A percentile compares a stretch with the other conserved stretches of the same genome.
Conservation (phyloP, 352 stramenopile species). For the Globisporangium rhizosaccharum region DNA sequence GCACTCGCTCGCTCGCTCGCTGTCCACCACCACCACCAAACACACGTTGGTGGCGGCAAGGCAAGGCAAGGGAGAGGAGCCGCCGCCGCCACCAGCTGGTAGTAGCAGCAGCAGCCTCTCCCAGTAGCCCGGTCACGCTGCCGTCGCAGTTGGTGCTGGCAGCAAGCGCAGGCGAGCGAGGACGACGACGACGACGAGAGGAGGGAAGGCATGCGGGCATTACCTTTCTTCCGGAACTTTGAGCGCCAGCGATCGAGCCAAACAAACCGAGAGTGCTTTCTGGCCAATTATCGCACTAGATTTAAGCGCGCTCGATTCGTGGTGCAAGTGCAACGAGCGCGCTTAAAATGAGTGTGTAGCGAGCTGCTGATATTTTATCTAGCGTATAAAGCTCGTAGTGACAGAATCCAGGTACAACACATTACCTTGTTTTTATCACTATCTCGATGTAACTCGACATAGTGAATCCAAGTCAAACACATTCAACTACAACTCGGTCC, state of each 20-base stretch:
- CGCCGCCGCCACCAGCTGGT: neutral
- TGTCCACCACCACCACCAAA: slow-evolving; percentile 6
- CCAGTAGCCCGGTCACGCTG: too few relatives aligned
- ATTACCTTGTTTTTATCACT: too few relatives aligned
- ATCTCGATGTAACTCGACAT: too few relatives aligned
- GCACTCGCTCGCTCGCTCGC: too few relatives aligned
- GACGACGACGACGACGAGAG: neutral
- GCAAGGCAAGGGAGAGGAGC: neutral
- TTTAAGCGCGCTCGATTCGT: slow-evolving; percentile 11
- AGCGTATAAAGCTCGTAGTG: neutral
- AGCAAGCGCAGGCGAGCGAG: neutral
- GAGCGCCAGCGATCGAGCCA: slow-evolving; percentile 33
- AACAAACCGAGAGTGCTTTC: slow-evolving; percentile 36
- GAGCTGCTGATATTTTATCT: neutral
- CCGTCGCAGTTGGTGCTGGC: neutral
- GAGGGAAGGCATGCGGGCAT: slow-evolving; percentile 1
- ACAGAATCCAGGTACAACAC: too few relatives aligned
- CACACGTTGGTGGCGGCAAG: neutral
- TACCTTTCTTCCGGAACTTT: slow-evolving; percentile 22
- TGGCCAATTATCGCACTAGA: slow-evolving; percentile 22
- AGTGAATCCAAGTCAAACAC: too few relatives aligned
- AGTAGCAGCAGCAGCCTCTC: neutral
- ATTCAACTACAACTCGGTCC: neutral
- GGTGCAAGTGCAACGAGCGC: slow-evolving; percentile 4
- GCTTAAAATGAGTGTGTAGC: slow-evolving; percentile 13